Conservation (phyloP, 2,329 filamentous ascomycete genomes). For the Aspergillus intermedius region DNA sequence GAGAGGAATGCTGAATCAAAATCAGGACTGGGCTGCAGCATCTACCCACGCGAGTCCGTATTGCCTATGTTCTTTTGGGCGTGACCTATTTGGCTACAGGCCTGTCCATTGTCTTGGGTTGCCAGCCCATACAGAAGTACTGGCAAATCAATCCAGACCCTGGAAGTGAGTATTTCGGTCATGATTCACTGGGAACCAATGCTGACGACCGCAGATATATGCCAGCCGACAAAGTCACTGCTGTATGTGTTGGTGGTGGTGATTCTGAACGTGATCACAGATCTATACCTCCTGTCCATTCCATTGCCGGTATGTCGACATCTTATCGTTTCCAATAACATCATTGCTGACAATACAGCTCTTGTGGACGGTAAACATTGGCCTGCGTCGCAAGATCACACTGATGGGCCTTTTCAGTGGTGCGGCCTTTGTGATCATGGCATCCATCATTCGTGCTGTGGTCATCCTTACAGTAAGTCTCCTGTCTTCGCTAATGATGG, state of each 20-base stretch:
- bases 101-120: conserved; percentile 46
- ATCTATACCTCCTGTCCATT: conserved; percentile 53
- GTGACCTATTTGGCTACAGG: conserved; percentile 44
- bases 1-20: background rate
- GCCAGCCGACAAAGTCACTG: conserved; percentile 43
- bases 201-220: conserved; percentile 29
- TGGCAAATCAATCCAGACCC: conserved; percentile 56
- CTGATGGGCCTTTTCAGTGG: conserved; percentile 49
- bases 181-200: background rate
- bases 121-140: conserved; percentile 47
- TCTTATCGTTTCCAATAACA: background rate
- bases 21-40: conserved; percentile 31
- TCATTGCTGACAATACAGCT: conserved; percentile 30
- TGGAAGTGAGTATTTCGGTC: conserved; percentile 39
- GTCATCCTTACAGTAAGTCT: conserved; percentile 37
- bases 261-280: conserved; percentile 49
- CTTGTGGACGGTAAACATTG: conserved; percentile 47
- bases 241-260: conserved; percentile 44
- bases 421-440: conserved; percentile 48
- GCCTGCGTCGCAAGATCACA: conserved; percentile 43
- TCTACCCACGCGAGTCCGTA: conserved; percentile 40
- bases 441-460: conserved; percentile 47
- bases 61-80: conserved; percentile 45
- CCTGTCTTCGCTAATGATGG: background rate
- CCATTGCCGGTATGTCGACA: conserved; percentile 44